Percentiles rank a stretch among this genome's conserved stretches.
Evolutionary conservation across 2,329 filamentous ascomycete genomes (phyloP).

Genomic region (Cordyceps pruinosa): DNA sequence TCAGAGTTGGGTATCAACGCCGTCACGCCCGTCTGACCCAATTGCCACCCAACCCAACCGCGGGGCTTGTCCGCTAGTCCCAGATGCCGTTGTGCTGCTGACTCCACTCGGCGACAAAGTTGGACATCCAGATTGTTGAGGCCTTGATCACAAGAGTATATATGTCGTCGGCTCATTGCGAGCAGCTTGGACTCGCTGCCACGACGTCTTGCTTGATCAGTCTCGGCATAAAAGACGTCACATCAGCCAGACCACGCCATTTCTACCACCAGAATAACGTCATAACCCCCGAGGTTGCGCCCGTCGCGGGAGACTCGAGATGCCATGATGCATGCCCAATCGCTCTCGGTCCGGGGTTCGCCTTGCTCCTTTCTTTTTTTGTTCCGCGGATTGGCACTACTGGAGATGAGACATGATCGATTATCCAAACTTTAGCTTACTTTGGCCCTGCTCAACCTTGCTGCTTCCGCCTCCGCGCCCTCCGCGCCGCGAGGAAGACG

Average conservation of each 20-base stretch:
- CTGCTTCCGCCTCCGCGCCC: constrained; percentile 20
- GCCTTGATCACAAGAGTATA: background rate
- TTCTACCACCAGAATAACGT: background rate
- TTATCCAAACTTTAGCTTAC: constrained; percentile 54
- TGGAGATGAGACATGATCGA: constrained; percentile 8
- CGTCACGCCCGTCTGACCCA: constrained; percentile 3
- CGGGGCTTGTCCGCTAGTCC: constrained; percentile 1
- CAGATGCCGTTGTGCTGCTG: background rate
- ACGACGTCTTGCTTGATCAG: background rate
- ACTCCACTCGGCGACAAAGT: background rate
- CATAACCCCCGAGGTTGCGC: background rate
- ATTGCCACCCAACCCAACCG: constrained; percentile 10
- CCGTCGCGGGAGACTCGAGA: background rate
- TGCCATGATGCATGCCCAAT: background rate
- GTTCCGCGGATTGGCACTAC: background rate
- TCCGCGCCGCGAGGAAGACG: background rate
- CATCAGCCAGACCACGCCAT: background rate
- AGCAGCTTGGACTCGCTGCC: background rate
- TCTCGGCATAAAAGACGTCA: background rate
- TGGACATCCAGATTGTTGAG: background rate
- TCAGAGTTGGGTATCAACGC: constrained; percentile 12
- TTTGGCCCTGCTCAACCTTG: constrained; percentile 51
- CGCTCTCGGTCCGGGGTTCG: background rate
- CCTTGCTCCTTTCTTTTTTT: background rate
- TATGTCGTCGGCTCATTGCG: background rate